Percentiles rank a stretch among this genome's conserved stretches.
These are phyloP conservation scores for Podaxis sp. DNA, from an alignment of 768 basidiomycete species.

Conservation along the genomic window DNA sequence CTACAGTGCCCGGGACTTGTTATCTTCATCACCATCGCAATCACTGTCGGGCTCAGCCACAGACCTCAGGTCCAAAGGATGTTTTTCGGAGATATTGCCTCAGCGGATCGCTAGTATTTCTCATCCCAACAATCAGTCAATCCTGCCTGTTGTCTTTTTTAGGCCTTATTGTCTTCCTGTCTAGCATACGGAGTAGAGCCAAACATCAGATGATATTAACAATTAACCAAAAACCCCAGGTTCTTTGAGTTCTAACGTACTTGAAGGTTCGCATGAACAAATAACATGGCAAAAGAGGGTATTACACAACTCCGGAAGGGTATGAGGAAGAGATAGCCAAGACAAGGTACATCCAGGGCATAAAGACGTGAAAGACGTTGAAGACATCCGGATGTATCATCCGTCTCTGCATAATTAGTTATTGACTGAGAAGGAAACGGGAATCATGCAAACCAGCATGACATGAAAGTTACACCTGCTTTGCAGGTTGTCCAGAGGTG, in stretches of 20 bases:
- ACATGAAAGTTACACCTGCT: background rate
- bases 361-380: background rate
- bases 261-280: conserved; percentile 10
- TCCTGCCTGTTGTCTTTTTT: background rate
- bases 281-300: background rate
- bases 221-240: conserved; percentile 48
- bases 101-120: background rate
- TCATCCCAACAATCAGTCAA: background rate
- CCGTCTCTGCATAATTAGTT: background rate
- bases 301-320: background rate
- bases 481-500: background rate
- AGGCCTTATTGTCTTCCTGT: background rate
- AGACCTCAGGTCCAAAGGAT: background rate
- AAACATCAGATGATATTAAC: conserved; percentile 44
- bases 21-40: background rate
- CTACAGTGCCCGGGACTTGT: background rate
- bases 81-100: background rate
- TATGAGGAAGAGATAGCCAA: background rate
- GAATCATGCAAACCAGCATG: background rate
- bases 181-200: background rate
- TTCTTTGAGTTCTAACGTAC: conserved; percentile 45
- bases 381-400: background rate
- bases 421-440: background rate
- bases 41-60: background rate
- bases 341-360: background rate